Conservation (phyloP, 371 early-diverging fungal species). For the Mucor velutinosus region DNA sequence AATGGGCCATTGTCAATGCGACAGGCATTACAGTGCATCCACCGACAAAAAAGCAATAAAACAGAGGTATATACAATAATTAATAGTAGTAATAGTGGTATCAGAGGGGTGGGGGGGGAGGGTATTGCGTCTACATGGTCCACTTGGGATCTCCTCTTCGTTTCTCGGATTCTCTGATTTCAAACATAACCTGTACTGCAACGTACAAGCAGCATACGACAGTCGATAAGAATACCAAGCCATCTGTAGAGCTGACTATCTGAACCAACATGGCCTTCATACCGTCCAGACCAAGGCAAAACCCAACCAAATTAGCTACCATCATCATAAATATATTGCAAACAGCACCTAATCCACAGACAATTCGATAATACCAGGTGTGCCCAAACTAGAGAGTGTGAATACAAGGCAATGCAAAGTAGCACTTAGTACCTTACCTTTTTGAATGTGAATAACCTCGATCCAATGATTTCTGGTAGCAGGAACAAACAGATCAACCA, state of each 20-base stretch:
- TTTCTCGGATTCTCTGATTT: constrained; percentile 74
- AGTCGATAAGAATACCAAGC: constrained; percentile 51
- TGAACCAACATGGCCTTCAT: constrained; percentile 63
- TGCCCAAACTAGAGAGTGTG: constrained; percentile 48
- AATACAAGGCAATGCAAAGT: not conserved
- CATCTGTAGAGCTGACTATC: constrained; percentile 48
- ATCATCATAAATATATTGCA: constrained; percentile 92
- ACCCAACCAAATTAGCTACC: constrained; percentile 94
- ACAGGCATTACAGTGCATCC: constrained; percentile 19
- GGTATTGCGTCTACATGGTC: constrained; percentile 34
- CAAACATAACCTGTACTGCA: constrained; percentile 85
- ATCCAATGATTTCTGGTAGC: constrained; percentile 79
- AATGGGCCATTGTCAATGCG: constrained; percentile 35
- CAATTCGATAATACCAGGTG: constrained; percentile 74
- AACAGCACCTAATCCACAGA: constrained; percentile 84
- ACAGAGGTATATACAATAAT: not conserved
- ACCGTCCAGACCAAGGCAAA: constrained; percentile 88
- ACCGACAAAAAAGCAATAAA: not conserved
- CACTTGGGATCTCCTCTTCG: constrained; percentile 52
- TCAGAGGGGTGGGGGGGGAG: not conserved
- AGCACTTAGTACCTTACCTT: constrained; percentile 34
- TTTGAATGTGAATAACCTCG: constrained; percentile 59
- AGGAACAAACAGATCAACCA: constrained; percentile 89
- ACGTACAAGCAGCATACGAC: constrained; percentile 64
- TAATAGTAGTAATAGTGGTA: not conserved